Percentiles rank a stretch among this genome's conserved stretches.
phyloP scores from a whole-genome alignment of 768 basidiomycete species.

The Termitomyces sp. region DNA sequence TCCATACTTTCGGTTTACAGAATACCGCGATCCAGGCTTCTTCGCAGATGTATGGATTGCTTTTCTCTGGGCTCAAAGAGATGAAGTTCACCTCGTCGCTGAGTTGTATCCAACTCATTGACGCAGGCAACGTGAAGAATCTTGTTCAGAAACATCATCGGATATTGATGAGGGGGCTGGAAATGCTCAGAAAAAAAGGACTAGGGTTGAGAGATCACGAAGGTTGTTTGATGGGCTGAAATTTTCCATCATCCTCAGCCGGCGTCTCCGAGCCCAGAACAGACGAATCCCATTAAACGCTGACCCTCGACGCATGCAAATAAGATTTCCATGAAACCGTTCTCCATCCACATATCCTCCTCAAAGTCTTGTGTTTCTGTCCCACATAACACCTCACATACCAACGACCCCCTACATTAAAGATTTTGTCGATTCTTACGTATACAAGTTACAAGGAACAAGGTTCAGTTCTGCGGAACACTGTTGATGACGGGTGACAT shows the following conservation, averaged over 20 bases:
- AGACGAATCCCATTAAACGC: neutral
- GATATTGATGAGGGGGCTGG: slow-evolving; percentile 3
- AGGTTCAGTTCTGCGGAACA: neutral
- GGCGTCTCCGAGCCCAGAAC: neutral
- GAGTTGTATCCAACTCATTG: slow-evolving; percentile 14
- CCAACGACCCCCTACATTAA: neutral
- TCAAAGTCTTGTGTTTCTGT: neutral
- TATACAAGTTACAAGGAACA: neutral
- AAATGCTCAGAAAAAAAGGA: slow-evolving; percentile 8
- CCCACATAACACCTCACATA: neutral
- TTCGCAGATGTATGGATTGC: slow-evolving; percentile 2
- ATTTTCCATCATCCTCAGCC: neutral
- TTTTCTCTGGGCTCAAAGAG: slow-evolving; percentile 6
- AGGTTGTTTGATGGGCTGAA: slow-evolving; percentile 12
- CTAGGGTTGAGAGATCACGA: slow-evolving; percentile 17
- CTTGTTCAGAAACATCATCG: slow-evolving; percentile 13
- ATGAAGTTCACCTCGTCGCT: slow-evolving; percentile 8
- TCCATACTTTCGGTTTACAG: slow-evolving; percentile 18
- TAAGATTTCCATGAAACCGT: too few relatives aligned
- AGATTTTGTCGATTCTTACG: too few relatives aligned
- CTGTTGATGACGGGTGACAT: neutral
- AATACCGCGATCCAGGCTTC: slow-evolving; percentile 8
- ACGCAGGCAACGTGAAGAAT: slow-evolving; percentile 12
- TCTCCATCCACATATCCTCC: neutral
- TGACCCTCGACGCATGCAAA: neutral